Evolutionary conservation across 148 eudicot species (phyloP).

Genomic region (Persicaria maculosa): DNA sequence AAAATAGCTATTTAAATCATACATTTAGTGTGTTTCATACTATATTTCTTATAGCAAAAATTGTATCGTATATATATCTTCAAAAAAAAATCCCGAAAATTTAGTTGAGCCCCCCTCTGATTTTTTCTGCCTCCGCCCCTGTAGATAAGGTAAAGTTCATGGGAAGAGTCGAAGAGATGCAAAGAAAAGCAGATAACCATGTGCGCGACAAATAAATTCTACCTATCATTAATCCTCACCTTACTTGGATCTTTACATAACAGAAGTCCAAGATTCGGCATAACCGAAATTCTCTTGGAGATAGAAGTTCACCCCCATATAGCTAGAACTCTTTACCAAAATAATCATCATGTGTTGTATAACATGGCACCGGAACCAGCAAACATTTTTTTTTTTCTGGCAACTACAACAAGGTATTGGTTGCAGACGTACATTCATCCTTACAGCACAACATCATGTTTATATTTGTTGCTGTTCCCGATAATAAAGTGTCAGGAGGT

Average conservation of each 20-base stretch:
- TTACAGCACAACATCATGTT: background rate
- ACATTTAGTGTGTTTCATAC: no score
- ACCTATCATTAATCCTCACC: background rate
- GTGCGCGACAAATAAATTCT: background rate
- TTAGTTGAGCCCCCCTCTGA: no score
- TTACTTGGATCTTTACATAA: background rate
- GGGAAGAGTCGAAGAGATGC: background rate
- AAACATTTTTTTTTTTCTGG: background rate
- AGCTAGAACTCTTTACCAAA: background rate
- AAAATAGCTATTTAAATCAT: no score
- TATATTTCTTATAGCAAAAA: no score
- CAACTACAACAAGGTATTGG: background rate
- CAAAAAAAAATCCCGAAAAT: no score
- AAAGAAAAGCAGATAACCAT: background rate
- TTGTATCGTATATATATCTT: no score
- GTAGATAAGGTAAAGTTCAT: no score
- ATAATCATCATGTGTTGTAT: background rate
- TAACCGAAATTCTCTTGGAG: background rate
- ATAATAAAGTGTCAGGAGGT: background rate
- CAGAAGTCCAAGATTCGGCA: background rate
- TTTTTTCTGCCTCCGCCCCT: no score
- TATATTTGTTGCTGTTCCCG: background rate
- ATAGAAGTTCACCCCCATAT: no score
- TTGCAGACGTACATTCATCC: background rate
- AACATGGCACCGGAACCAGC: background rate